A percentile compares a stretch with the other conserved stretches of the same genome.
phyloP scores from a whole-genome alignment of 2,329 filamentous ascomycete species.

The Penicillium sp. region DNA sequence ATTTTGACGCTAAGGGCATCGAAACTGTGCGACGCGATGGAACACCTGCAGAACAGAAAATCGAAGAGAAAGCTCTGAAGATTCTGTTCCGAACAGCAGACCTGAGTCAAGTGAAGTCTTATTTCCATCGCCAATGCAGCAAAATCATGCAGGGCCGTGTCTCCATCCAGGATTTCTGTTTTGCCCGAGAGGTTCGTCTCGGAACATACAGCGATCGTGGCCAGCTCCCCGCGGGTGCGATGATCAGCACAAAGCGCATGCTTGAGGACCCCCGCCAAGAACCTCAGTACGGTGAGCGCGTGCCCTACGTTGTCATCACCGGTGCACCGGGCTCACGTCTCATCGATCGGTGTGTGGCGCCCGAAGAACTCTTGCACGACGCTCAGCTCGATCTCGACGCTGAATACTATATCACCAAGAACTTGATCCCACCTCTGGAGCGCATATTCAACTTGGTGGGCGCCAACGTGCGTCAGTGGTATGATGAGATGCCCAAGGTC shows the following conservation, averaged over 20 bases:
- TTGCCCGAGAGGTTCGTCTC: slow-evolving; percentile 85
- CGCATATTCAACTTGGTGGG: slow-evolving; percentile 96
- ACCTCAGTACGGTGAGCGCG: slow-evolving; percentile 90
- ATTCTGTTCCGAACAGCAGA: slow-evolving; percentile 88
- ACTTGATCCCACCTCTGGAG: slow-evolving; percentile 89
- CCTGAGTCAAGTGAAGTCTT: slow-evolving; percentile 80
- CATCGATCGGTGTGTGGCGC: slow-evolving; percentile 84
- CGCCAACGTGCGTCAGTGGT: slow-evolving; percentile 87
- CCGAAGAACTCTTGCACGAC: slow-evolving; percentile 75
- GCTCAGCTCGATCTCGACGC: slow-evolving; percentile 80
- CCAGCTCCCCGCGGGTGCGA: slow-evolving; percentile 76
- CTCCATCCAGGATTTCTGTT: slow-evolving; percentile 93
- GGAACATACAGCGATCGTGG: slow-evolving; percentile 83
- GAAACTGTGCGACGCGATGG: slow-evolving; percentile 95
- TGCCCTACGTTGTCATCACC: slow-evolving; percentile 90
- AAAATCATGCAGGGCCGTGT: slow-evolving; percentile 90
- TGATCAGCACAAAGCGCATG: slow-evolving; percentile 85
- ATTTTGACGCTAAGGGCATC: slow-evolving; percentile 97
- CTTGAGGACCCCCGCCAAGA: slow-evolving; percentile 80
- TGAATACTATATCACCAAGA: slow-evolving; percentile 96
- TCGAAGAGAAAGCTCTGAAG: slow-evolving; percentile 87
- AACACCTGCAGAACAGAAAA: slow-evolving; percentile 92
- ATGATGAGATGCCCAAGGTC: slow-evolving; percentile 92
- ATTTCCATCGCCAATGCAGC: slow-evolving; percentile 84
- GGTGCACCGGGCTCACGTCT: slow-evolving; percentile 83